A percentile compares a stretch with the other conserved stretches of the same genome.
These are phyloP conservation scores for Lenwebbia sp. DNA, from an alignment of 345 rosid species.

Conservation along the genomic window DNA sequence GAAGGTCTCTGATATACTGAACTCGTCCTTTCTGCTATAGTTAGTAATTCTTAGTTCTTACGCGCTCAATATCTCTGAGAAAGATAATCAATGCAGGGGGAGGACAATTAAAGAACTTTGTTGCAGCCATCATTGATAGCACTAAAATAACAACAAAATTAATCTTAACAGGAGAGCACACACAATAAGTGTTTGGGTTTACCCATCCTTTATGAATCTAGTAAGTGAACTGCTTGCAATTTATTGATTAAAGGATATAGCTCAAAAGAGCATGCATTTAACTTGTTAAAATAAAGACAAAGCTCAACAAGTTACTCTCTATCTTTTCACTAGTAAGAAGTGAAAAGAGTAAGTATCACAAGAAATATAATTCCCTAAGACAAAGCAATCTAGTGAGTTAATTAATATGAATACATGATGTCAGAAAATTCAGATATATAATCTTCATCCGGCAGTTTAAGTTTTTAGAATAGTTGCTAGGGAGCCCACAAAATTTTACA, in stretches of 20 bases:
- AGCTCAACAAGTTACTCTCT: background rate
- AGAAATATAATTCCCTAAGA: background rate
- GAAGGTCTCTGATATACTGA: background rate
- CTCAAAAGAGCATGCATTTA: background rate
- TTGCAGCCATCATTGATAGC: background rate
- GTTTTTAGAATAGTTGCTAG: background rate
- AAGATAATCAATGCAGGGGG: background rate
- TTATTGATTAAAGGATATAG: background rate
- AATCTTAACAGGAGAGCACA: background rate
- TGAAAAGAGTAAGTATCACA: background rate
- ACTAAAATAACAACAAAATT: background rate
- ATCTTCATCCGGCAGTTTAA: background rate
- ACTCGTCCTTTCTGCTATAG: background rate
- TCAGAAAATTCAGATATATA: background rate
- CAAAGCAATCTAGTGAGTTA: background rate
- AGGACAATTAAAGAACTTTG: background rate
- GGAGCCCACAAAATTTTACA: background rate
- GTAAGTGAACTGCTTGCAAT: background rate
- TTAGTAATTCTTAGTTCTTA: background rate
- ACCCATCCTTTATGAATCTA: background rate
- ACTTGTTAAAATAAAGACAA: background rate
- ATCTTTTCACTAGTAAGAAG: background rate
- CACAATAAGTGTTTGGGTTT: background rate
- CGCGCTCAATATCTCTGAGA: background rate
- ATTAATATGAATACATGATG: background rate